Conservation (phyloP, 306 rosid genomes). For the Amphicarpaea edgeworthii region DNA sequence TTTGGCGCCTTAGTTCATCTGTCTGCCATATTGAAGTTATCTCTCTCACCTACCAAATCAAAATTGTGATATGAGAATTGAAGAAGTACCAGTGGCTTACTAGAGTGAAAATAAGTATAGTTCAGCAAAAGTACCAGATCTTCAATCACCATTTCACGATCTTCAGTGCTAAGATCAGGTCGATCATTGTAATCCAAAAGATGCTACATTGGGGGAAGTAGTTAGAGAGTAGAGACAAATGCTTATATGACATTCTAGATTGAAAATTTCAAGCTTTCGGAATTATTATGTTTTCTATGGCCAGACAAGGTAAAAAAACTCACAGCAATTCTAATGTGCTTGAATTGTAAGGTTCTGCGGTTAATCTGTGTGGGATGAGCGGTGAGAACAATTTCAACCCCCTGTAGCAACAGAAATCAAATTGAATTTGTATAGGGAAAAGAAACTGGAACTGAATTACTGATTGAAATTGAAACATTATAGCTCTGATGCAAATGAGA, state of each 20-base stretch:
- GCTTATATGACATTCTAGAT: slow-evolving; percentile 33
- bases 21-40: slow-evolving; percentile 98
- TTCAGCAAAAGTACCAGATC: slow-evolving; percentile 77
- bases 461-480: slow-evolving; percentile 16
- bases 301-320: slow-evolving; percentile 46
- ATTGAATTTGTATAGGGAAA: slow-evolving; percentile 28
- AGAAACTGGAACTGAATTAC: slow-evolving; percentile 11
- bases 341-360: slow-evolving; percentile 91
- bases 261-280: slow-evolving; percentile 9
- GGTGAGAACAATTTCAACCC: slow-evolving; percentile 94
- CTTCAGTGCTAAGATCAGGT: slow-evolving; percentile 82
- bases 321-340: slow-evolving; percentile 85
- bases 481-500: slow-evolving; percentile 29
- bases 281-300: neutral
- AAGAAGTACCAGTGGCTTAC: slow-evolving; percentile 21
- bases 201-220: slow-evolving; percentile 63
- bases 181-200: slow-evolving; percentile 87
- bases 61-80: slow-evolving; percentile 40
- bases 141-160: slow-evolving; percentile 86
- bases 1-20: slow-evolving; percentile 92
- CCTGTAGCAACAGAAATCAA: slow-evolving; percentile 58
- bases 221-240: slow-evolving; percentile 46
- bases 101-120: slow-evolving; percentile 45
- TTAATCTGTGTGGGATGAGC: slow-evolving; percentile 99
- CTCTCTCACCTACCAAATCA: slow-evolving; percentile 82